phyloP scores from a whole-genome alignment of 257 asterid genomes.

The Nicotiana attenuata region DNA sequence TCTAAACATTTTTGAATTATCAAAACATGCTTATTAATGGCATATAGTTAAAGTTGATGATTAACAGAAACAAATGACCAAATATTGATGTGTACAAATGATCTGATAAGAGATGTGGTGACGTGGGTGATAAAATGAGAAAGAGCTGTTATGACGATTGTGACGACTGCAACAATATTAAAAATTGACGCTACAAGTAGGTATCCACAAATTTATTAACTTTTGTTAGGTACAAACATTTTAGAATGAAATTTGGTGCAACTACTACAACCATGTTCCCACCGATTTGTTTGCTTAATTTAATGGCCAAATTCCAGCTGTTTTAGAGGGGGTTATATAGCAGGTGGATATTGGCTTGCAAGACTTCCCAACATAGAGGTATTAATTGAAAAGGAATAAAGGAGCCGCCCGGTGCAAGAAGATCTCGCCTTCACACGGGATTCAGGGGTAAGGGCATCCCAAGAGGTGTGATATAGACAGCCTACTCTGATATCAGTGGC shows the following conservation, averaged over 20 bases:
- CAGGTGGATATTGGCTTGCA: neutral
- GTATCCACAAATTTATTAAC: neutral
- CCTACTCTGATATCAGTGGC: too few species aligned
- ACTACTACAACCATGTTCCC: neutral
- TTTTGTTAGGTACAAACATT: conserved; percentile 3
- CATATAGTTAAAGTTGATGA: neutral
- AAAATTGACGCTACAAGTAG: neutral
- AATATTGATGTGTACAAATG: neutral
- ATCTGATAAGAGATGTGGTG: neutral
- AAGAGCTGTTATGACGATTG: neutral
- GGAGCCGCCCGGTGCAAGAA: too few species aligned
- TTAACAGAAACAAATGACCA: neutral
- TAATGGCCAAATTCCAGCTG: neutral
- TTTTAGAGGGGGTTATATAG: neutral
- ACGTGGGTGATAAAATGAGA: neutral
- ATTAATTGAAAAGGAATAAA: neutral
- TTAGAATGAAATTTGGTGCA: neutral
- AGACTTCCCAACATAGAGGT: neutral
- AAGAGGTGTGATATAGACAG: too few species aligned
- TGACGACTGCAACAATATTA: neutral
- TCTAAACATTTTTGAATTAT: too few species aligned
- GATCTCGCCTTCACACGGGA: too few species aligned
- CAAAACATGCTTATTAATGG: too few species aligned
- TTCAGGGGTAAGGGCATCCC: too few species aligned
- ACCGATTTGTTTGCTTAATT: neutral